phyloP scores from a whole-genome alignment of 352 stramenopile species.

The Blastocystis sp. region DNA sequence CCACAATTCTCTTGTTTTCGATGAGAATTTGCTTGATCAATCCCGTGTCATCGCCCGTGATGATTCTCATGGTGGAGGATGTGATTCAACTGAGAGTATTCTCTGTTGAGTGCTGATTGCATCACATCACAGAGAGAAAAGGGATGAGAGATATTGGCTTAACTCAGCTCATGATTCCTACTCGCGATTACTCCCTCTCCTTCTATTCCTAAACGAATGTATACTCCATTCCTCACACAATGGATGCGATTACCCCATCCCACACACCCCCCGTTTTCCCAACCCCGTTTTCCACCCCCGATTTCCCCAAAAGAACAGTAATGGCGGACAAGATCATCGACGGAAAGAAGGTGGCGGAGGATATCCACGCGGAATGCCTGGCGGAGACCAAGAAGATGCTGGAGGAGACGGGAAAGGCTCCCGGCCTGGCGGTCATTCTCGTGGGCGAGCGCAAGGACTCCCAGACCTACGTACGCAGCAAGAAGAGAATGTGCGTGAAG shows the following conservation, averaged over 20 bases:
- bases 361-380: slow-evolving; percentile 37
- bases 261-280: no score
- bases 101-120: no score
- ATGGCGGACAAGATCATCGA: slow-evolving; percentile 59
- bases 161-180: no score
- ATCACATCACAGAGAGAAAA: no score
- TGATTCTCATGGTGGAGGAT: slow-evolving; percentile 74
- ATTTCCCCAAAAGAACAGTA: not conserved
- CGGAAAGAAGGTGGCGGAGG: slow-evolving; percentile 50
- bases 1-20: slow-evolving; percentile 71
- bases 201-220: no score
- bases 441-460: slow-evolving; percentile 90
- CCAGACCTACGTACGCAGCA: slow-evolving; percentile 94
- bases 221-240: no score
- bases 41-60: slow-evolving; percentile 77
- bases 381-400: slow-evolving; percentile 52
- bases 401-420: slow-evolving; percentile 73
- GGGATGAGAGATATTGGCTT: no score
- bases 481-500: slow-evolving; percentile 92
- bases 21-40: slow-evolving; percentile 77
- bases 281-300: no score
- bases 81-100: not conserved
- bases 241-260: no score
- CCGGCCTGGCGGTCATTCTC: slow-evolving; percentile 93
- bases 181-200: no score